phyloP scores from a whole-genome alignment of 768 basidiomycete species.

The Tricholoma sp. region DNA sequence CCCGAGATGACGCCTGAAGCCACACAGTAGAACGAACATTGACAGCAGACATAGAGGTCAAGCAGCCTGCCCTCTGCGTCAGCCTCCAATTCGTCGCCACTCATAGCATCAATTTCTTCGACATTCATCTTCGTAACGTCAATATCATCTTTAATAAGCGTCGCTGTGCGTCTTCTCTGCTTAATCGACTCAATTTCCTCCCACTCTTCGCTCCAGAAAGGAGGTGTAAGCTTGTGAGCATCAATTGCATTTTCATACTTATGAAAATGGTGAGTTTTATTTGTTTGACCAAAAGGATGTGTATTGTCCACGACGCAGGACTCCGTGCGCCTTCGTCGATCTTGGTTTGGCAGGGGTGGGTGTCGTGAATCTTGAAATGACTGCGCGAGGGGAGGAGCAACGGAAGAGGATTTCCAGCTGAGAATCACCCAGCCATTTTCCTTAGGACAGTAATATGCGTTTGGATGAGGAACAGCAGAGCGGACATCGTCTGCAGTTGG shows the following conservation, averaged over 20 bases:
- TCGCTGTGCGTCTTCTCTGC: constrained; percentile 42
- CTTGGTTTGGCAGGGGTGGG: constrained; percentile 50
- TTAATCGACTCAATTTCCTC: constrained; percentile 45
- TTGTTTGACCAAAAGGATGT: constrained; percentile 40
- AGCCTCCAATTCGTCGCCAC: constrained; percentile 28
- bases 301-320: constrained; percentile 52
- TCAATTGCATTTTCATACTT: constrained; percentile 67
- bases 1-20: constrained; percentile 69
- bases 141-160: constrained; percentile 31
- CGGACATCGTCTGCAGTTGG: constrained; percentile 62
- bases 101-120: constrained; percentile 26
- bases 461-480: constrained; percentile 73
- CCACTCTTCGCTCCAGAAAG: constrained; percentile 57
- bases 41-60: constrained; percentile 81
- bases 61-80: constrained; percentile 53
- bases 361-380: constrained; percentile 41
- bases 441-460: constrained; percentile 77
- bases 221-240: constrained; percentile 59
- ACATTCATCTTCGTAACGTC: constrained; percentile 40
- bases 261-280: constrained; percentile 81
- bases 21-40: constrained; percentile 72
- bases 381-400: constrained; percentile 54
- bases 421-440: constrained; percentile 83
- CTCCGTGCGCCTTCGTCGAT: constrained; percentile 38
- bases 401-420: constrained; percentile 58